Evolutionary conservation across 495 filamentous ascomycete species (phyloP).

Genomic region (Cercophora sp.): DNA sequence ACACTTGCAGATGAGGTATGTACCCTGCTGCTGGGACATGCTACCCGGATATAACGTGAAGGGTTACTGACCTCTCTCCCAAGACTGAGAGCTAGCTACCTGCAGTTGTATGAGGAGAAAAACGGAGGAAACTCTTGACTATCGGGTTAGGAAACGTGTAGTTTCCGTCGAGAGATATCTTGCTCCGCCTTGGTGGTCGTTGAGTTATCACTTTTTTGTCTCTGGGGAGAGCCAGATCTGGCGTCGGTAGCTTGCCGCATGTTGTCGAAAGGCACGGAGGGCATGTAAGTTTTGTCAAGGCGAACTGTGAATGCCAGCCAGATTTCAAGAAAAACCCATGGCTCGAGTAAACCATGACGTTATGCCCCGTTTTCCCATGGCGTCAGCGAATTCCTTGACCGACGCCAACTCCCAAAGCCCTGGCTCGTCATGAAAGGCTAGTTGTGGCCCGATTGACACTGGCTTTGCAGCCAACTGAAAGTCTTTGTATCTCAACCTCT

Average conservation of each 20-base stretch:
- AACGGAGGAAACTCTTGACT: background rate
- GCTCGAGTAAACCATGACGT: slow-evolving; percentile 24
- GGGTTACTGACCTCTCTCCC: background rate
- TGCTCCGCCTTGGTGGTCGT: slow-evolving; percentile 21
- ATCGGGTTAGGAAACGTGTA: background rate
- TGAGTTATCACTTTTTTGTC: no score
- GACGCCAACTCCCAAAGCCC: slow-evolving; percentile 25
- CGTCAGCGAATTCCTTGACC: slow-evolving; percentile 24
- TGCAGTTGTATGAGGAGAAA: slow-evolving; percentile 36
- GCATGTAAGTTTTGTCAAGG: no score
- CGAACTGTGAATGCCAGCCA: no score
- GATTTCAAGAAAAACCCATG: slow-evolving; percentile 27
- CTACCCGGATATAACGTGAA: background rate
- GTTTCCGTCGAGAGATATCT: background rate
- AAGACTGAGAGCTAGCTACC: slow-evolving; percentile 73
- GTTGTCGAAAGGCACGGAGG: slow-evolving; percentile 1
- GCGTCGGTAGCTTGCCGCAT: no score
- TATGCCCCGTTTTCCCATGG: slow-evolving; percentile 27
- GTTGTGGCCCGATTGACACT: slow-evolving; percentile 4
- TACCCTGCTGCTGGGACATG: background rate
- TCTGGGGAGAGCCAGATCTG: no score
- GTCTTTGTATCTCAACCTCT: slow-evolving; percentile 33
- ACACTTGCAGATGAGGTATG: slow-evolving; percentile 62
- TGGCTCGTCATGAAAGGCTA: slow-evolving; percentile 5
- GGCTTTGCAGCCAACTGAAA: slow-evolving; percentile 28